Conservation (phyloP, 768 basidiomycete genomes). For the Termitomyces bulborhizus region DNA sequence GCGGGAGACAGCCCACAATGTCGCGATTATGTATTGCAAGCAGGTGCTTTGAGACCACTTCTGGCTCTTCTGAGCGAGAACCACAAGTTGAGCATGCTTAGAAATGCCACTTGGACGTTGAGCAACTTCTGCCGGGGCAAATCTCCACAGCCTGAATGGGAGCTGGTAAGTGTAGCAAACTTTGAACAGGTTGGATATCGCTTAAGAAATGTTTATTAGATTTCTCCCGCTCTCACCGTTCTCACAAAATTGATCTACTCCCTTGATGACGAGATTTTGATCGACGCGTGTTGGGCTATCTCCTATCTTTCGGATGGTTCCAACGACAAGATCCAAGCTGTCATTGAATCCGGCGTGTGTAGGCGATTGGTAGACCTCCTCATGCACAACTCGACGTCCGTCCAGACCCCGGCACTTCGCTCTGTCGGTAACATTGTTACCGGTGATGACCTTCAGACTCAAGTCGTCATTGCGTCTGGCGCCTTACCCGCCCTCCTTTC, state of each 20-base stretch:
- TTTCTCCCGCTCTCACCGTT: slow-evolving; percentile 94
- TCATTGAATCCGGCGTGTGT: slow-evolving; percentile 97
- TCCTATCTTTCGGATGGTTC: slow-evolving; percentile 98
- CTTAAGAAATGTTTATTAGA: slow-evolving; percentile 43
- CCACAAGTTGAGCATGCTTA: slow-evolving; percentile 97
- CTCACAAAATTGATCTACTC: slow-evolving; percentile 98
- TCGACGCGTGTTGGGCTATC: slow-evolving; percentile 99
- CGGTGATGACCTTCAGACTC: slow-evolving; percentile 98
- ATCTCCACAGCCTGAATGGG: slow-evolving; percentile 97
- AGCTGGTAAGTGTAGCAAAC: slow-evolving; percentile 59
- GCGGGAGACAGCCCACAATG: slow-evolving; percentile 98
- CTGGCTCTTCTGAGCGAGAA: slow-evolving; percentile 88
- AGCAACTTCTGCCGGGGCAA: slow-evolving; percentile 99
- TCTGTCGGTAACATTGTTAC: slow-evolving; percentile 99
- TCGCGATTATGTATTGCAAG: slow-evolving; percentile 92
- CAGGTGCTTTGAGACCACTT: slow-evolving; percentile 90
- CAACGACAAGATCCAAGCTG: slow-evolving; percentile 99
- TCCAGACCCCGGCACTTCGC: slow-evolving; percentile 96
- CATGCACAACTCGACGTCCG: slow-evolving; percentile 91
- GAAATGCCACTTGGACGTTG: slow-evolving; percentile 98
- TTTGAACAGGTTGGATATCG: slow-evolving; percentile 2
- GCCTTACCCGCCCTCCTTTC: slow-evolving; percentile 92
- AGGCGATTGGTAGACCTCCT: slow-evolving; percentile 95
- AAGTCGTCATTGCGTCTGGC: slow-evolving; percentile 97
- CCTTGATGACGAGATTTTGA: slow-evolving; percentile 96